Evolutionary conservation across 1,284 basidiomycete species (phyloP).

Genomic region (Naganishia albida): DNA sequence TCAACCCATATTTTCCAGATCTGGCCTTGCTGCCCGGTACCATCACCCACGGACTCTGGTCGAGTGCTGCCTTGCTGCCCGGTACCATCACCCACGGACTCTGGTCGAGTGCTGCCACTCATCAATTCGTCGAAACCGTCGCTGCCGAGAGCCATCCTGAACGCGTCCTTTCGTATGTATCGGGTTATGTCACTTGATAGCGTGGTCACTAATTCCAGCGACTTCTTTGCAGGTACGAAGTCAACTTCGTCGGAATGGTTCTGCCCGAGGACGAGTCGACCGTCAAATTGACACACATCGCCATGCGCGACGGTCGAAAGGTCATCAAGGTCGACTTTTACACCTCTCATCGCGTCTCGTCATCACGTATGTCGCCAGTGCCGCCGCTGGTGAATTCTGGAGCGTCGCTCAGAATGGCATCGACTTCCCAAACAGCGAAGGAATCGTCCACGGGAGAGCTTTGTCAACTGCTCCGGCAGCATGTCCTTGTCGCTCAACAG

Average conservation of each 20-base stretch:
- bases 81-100: slow-evolving; percentile 97
- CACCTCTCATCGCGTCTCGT: no score
- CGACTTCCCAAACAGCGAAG: no score
- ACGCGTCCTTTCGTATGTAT: slow-evolving; percentile 76
- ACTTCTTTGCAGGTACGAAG: slow-evolving; percentile 73
- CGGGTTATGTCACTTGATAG: neutral
- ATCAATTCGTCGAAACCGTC: slow-evolving; percentile 88
- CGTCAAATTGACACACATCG: slow-evolving; percentile 85
- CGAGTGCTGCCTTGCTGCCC: no score
- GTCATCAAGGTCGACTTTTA: slow-evolving; percentile 89
- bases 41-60: no score
- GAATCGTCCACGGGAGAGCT: no score
- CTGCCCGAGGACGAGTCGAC: slow-evolving; percentile 86
- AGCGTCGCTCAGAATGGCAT: no score
- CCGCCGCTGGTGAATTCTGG: no score
- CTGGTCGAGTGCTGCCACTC: slow-evolving; percentile 93
- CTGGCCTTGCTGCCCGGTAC: no score
- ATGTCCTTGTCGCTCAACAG: no score
- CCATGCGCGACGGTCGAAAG: slow-evolving; percentile 89
- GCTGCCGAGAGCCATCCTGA: slow-evolving; percentile 91
- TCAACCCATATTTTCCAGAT: slow-evolving; percentile 97
- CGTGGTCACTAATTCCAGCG: neutral
- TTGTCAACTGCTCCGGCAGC: no score
- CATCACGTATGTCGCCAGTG: no score
- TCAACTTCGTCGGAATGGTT: slow-evolving; percentile 94